phyloP scores from a whole-genome alignment of 495 filamentous ascomycete genomes.

The Annulohypoxylon stygium region DNA sequence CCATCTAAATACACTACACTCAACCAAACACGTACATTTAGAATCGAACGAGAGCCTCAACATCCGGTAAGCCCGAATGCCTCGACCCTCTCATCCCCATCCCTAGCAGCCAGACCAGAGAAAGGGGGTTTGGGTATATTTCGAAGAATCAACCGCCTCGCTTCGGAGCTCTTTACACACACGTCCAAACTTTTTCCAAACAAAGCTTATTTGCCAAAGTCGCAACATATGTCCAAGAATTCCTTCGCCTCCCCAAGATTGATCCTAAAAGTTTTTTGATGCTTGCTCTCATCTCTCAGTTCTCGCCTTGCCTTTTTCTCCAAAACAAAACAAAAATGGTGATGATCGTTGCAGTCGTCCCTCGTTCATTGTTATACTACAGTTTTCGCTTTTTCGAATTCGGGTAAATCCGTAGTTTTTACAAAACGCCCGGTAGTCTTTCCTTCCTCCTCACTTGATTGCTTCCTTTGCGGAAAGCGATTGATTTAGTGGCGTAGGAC shows the following conservation, averaged over 20 bases:
- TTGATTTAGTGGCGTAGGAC: conserved; percentile 28
- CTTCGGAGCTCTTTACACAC: conserved; percentile 1
- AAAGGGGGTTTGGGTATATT: not conserved
- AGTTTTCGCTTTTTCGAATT: conserved; percentile 3
- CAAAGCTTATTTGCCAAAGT: not conserved
- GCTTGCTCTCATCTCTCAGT: conserved; percentile 11
- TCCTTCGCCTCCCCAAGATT: conserved; percentile 14
- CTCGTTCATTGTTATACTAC: conserved; percentile 39
- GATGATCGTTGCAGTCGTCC: conserved; percentile 39
- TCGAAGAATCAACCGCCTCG: conserved; percentile 14
- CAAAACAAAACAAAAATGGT: conserved; percentile 8
- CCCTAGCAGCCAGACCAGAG: conserved; percentile 36
- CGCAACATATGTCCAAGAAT: conserved; percentile 6
- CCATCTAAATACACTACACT: conserved; percentile 38
- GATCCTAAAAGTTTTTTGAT: conserved; percentile 24
- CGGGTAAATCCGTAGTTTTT: conserved; percentile 23
- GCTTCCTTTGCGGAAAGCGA: not conserved
- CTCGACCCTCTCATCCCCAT: conserved; percentile 14
- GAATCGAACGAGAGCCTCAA: conserved; percentile 34
- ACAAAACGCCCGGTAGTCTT: conserved; percentile 9
- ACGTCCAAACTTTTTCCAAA: conserved; percentile 11
- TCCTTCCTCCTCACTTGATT: not conserved
- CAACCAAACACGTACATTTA: conserved; percentile 31
- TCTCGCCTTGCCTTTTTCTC: not conserved
- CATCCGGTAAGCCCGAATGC: not conserved